phyloP scores from a whole-genome alignment of 148 eudicot species.

The Mesembryanthemum crystallinum region DNA sequence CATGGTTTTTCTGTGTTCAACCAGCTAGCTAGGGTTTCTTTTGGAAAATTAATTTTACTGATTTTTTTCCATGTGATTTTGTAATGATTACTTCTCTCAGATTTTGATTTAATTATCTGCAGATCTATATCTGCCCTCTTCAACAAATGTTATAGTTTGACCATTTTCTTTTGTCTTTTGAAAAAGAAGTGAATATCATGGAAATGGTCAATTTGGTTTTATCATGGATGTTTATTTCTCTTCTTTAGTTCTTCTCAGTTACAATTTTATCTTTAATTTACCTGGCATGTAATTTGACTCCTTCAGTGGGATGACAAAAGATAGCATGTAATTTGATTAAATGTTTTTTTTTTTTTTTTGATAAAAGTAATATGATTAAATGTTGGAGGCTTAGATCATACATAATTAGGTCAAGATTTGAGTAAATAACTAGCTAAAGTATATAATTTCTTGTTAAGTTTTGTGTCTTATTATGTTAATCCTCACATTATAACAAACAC shows the following conservation, averaged over 20 bases:
- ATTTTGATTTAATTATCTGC: conserved; percentile 18
- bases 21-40: conserved; percentile 19
- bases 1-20: conserved; percentile 16
- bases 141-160: conserved; percentile 20
- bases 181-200: neutral
- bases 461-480: no score
- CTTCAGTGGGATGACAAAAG: no score
- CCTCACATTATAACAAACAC: no score
- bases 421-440: no score
- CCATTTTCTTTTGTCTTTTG: conserved; percentile 10
- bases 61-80: conserved; percentile 27
- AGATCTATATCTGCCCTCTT: conserved; percentile 15
- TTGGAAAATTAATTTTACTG: conserved; percentile 2
- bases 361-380: no score
- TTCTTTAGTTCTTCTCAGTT: neutral
- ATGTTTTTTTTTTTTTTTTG: no score
- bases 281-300: no score
- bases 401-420: no score
- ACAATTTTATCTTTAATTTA: no score
- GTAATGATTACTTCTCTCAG: conserved; percentile 28
- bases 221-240: neutral
- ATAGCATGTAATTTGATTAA: no score
- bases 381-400: no score
- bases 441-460: no score
- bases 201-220: neutral